These are phyloP conservation scores for Melanomma pulvis-pyrius DNA, from an alignment of 495 filamentous ascomycete genomes.

Conservation along the genomic window DNA sequence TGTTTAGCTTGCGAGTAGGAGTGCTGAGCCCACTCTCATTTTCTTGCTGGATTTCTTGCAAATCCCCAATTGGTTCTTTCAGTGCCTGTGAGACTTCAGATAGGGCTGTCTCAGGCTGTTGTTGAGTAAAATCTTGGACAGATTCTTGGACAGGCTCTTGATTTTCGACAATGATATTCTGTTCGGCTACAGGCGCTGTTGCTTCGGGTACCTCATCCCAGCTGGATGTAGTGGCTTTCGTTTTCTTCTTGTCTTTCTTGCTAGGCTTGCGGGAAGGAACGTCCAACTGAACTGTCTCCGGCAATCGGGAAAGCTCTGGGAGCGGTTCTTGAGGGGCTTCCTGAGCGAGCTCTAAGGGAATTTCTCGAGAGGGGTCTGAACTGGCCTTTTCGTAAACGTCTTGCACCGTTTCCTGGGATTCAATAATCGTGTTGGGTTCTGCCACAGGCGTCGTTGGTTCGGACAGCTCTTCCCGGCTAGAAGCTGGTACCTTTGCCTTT, in stretches of 20 bases:
- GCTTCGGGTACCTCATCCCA: conserved; percentile 9
- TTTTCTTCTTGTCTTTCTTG: conserved; percentile 30
- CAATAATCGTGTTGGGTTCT: background rate
- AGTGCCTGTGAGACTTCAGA: too few relatives aligned
- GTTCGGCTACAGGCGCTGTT: background rate
- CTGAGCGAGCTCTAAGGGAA: too few relatives aligned
- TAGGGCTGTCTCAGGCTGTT: background rate
- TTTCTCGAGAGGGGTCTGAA: too few relatives aligned
- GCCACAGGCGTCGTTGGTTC: background rate
- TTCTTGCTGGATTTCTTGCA: background rate
- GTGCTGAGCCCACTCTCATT: conserved; percentile 2
- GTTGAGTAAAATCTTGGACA: background rate
- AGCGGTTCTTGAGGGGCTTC: too few relatives aligned
- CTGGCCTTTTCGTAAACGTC: too few relatives aligned
- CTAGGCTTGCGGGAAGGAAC: conserved; percentile 11
- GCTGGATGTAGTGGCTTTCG: conserved; percentile 1
- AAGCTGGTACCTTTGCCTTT: conserved; percentile 5
- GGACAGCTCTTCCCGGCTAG: conserved; percentile 3
- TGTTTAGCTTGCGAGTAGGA: conserved; percentile 22
- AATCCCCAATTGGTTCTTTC: too few relatives aligned
- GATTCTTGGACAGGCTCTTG: background rate
- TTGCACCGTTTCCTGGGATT: background rate
- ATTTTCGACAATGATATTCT: background rate
- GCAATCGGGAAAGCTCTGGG: too few relatives aligned
- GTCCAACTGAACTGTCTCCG: background rate